These are phyloP conservation scores for Boletus vermiculosoides DNA, from an alignment of 768 basidiomycete genomes.

Conservation along the genomic window DNA sequence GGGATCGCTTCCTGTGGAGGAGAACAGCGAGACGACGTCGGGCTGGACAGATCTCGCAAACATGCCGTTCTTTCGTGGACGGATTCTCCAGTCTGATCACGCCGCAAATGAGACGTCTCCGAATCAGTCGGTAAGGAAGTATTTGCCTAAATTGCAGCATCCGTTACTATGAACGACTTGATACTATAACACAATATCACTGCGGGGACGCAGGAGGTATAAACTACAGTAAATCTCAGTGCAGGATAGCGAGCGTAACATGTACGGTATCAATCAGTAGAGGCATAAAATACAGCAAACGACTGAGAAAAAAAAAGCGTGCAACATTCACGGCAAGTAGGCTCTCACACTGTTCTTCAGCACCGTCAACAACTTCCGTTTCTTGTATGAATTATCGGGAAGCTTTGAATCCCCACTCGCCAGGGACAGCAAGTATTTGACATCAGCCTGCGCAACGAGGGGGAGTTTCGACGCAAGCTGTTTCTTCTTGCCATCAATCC, in stretches of 20 bases:
- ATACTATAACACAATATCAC: conserved; percentile 6
- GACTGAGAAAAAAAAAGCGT: not conserved
- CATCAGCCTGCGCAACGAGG: conserved; percentile 85
- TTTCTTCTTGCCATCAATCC: conserved; percentile 58
- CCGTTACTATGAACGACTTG: not conserved
- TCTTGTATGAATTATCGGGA: conserved; percentile 53
- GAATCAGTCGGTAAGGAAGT: conserved; percentile 4
- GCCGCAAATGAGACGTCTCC: conserved; percentile 15
- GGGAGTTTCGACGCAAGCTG: conserved; percentile 61
- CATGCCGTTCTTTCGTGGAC: conserved; percentile 34
- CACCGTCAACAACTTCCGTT: conserved; percentile 50
- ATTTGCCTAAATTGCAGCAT: conserved; percentile 6
- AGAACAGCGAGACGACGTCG: conserved; percentile 66
- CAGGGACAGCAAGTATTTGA: conserved; percentile 70
- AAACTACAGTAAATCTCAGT: not conserved
- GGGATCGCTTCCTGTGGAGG: conserved; percentile 65
- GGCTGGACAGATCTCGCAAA: conserved; percentile 61
- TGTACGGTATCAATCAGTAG: conserved; percentile 5
- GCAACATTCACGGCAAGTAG: conserved; percentile 20
- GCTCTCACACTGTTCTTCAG: conserved; percentile 47
- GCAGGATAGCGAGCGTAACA: not conserved
- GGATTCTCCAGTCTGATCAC: conserved; percentile 20
- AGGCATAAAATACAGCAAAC: conserved; percentile 17
- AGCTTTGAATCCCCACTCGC: conserved; percentile 52
- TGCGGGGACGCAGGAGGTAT: conserved; percentile 6